Evolutionary conservation across 192 early-diverging fungal species (phyloP), one percentile per base, ranked within the genome.

Genomic region (Chytriomyces hyalinus): DNA sequence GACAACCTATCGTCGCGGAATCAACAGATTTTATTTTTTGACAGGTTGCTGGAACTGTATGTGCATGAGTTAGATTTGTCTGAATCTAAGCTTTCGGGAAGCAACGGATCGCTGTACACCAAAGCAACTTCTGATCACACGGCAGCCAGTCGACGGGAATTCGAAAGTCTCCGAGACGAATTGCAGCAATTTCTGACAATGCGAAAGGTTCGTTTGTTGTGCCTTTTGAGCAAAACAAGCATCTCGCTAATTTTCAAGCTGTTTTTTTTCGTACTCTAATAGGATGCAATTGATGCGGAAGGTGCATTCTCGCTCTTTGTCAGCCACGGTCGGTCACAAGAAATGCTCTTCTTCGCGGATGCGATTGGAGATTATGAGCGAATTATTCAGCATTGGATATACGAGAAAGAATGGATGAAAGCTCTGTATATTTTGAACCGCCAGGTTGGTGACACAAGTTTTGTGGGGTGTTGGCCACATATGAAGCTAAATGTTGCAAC

Each of bases 351-450:
- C 74, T 97, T 92, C 83, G 92, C 94, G 7, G 88, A 91, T 10
- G 81, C 93, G 57, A 89, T 95, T 65, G 92, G 93, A 11, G 96
- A 99, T 79, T 92, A 92, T 73, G 92, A 96, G n/a, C 85, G 89
- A 2, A 93, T 98, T 46, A 89, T 98, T 47, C 87, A 87, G 5
- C 90, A 96, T 70, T 96, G 93, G 91, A 87, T 97, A 36, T 85
- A 89, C 65, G 91, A 94, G 79, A 85, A 90, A 65, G 84, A 96
- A 49, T 94, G 91, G 81, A 76, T 79, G 36, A 89, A 87, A 49
- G 97, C 94, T 10, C 84, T 98, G 3, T 90, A 92, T 20, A 87
- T 93, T 2, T 77, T 99, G 43, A 88, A 90, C 15, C 91, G 91
- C 73, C 93, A 97, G 81, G 94, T 90, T 67, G 43, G 46, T 44